A percentile compares a stretch with the other conserved stretches of the same genome.
Conservation (phyloP, 208 protist genomes). For the Wallacemonas sp. region DNA sequence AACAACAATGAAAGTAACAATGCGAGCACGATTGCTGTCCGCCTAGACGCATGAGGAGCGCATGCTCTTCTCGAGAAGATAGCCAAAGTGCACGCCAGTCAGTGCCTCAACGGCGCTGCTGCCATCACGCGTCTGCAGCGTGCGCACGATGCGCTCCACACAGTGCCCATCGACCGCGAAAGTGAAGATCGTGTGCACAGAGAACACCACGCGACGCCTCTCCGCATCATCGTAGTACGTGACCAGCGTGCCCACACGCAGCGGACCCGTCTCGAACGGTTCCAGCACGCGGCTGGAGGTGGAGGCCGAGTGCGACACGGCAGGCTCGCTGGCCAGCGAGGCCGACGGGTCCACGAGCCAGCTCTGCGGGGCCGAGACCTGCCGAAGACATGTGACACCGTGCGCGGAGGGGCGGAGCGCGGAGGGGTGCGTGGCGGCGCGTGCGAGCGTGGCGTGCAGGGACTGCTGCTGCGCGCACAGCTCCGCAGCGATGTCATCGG, state of each 20-base stretch:
- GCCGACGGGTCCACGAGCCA: neutral
- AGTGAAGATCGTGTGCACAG: constrained; percentile 36
- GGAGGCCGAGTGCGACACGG: too few relatives aligned
- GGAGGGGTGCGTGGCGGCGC: constrained; percentile 19
- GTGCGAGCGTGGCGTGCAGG: constrained; percentile 27
- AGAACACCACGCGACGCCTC: constrained; percentile 27
- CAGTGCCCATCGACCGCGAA: constrained; percentile 35
- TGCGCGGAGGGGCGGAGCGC: neutral
- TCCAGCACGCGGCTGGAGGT: neutral
- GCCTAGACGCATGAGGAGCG: neutral
- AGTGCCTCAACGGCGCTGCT: constrained; percentile 35
- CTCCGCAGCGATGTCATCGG: constrained; percentile 48
- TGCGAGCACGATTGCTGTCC: neutral
- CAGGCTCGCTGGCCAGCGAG: neutral
- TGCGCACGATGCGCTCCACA: constrained; percentile 40
- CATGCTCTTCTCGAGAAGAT: constrained; percentile 15
- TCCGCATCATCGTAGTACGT: constrained; percentile 47
- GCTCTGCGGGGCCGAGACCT: constrained; percentile 22
- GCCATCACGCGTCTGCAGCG: constrained; percentile 31
- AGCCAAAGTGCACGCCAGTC: constrained; percentile 35
- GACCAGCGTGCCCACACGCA: constrained; percentile 37
- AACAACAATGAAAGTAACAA: constrained; percentile 1
- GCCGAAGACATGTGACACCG: constrained; percentile 13
- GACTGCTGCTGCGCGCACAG: constrained; percentile 56
- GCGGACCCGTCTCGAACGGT: constrained; percentile 14